Conservation (phyloP, 345 rosid genomes). For the Lepidium didymum region DNA sequence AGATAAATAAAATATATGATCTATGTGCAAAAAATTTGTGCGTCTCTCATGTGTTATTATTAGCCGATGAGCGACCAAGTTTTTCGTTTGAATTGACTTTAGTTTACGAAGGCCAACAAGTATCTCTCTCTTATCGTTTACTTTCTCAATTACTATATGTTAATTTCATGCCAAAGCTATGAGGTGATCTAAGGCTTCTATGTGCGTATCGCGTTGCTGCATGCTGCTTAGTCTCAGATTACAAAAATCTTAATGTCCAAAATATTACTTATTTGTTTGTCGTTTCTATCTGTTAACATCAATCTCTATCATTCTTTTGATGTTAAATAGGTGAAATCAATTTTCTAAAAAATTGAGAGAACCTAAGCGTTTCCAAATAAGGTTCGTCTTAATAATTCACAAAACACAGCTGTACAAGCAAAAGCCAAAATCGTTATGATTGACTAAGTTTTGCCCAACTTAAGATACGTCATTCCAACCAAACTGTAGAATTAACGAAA, state of each 20-base stretch:
- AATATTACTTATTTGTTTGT: not conserved
- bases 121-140: not conserved
- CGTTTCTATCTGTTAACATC: not conserved
- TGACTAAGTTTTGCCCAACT: not conserved
- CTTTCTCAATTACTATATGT: not conserved
- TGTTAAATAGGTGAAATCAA: not conserved
- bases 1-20: not conserved
- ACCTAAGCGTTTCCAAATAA: not conserved
- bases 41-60: not conserved
- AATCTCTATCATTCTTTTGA: not conserved
- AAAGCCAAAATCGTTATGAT: not conserved
- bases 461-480: not conserved
- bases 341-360: not conserved
- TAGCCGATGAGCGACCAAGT: not conserved
- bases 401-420: not conserved
- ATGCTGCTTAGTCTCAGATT: not conserved
- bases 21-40: not conserved
- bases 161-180: not conserved
- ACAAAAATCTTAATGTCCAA: no score
- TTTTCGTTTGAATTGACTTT: not conserved
- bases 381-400: not conserved
- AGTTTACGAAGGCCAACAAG: not conserved
- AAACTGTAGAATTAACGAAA: not conserved
- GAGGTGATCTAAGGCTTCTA: not conserved
- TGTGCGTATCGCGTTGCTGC: not conserved